Base-by-base conservation (phyloP, 768 basidiomycete genomes). In the Mycena leptocephala region DNA sequence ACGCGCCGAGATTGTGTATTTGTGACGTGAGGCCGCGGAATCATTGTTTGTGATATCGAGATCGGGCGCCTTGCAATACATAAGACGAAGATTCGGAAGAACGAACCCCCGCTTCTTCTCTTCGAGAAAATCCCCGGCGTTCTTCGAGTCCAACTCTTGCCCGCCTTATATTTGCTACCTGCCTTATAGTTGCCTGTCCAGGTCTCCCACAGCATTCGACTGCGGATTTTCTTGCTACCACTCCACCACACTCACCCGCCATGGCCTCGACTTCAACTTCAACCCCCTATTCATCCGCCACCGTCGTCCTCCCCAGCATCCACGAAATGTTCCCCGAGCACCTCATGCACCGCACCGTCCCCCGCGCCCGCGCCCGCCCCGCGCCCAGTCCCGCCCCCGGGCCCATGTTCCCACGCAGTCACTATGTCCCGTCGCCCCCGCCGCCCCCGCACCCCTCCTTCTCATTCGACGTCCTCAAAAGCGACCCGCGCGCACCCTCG, bases 401-500 rank as follows among this genome's bases (percentile, higher is more conserved):
- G 13, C n/a, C 51, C 3, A 6, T 3, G 1, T 32, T 56, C 53
- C 53, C 39, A 11, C 67, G 39, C 3, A 55, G 22, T 28, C 37
- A 63, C 62, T 26, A 32, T 41, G 24, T 14, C 46, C 24, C 30
- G 37, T 18, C 11, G 32, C 7, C 62, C 37, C 51, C 53, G 10
- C 43, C 24, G 24, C 41, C 39, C 3, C 35, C 33, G n/a, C n/a
- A 39, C 30, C 72, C 51, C 7, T 18, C 43, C 11, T 75, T 53
- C 53, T 75, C 74, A 22, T 75, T 75, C 41, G 68, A 75, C 32
- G 74, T 75, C 30, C 74, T 75, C n/a, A n/a, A n/a, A n/a, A n/a
- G n/a, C n/a, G n/a, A n/a, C n/a, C n/a, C n/a, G n/a, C n/a, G n/a
- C n/a, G 67, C 61, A n/a, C n/a, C 67, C 0, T 75, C 74, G 3